Evolutionary conservation across 139 green algal genomes (phyloP).

Genomic region (Coelastrella sp.): DNA sequence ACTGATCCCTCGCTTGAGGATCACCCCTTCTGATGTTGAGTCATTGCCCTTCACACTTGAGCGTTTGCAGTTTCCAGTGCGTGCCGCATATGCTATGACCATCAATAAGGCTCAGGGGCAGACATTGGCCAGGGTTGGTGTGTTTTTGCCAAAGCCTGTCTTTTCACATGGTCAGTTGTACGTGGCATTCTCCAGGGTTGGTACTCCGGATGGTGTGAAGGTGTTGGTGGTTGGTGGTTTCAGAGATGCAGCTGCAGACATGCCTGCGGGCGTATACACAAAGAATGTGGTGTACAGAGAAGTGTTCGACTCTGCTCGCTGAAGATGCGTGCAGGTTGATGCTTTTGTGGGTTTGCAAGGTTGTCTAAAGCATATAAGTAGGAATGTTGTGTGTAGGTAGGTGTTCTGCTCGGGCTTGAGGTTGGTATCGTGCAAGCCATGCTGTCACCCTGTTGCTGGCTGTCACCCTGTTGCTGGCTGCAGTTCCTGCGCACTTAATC

Average conservation of each 20-base stretch:
- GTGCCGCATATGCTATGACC: conserved; percentile 60
- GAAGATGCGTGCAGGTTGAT: too few relatives aligned
- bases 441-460: too few relatives aligned
- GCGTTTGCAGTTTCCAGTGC: conserved; percentile 54
- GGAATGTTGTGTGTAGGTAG: too few relatives aligned
- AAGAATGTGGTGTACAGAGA: background rate
- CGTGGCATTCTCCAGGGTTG: background rate
- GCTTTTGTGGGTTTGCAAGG: too few relatives aligned
- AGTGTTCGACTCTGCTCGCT: too few relatives aligned
- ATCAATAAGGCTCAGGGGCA: conserved; percentile 67
- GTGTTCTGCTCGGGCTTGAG: too few relatives aligned
- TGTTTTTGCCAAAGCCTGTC: conserved; percentile 44
- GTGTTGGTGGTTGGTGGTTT: background rate
- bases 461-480: too few relatives aligned
- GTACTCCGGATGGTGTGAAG: background rate
- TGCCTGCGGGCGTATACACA: background rate
- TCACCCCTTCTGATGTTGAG: conserved; percentile 1
- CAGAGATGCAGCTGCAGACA: background rate
- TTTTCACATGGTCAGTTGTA: conserved; percentile 4
- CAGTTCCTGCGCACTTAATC: too few relatives aligned
- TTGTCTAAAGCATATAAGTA: too few relatives aligned
- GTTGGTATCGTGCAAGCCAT: too few relatives aligned
- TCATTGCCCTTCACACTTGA: conserved; percentile 41
- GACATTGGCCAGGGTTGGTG: conserved; percentile 52
- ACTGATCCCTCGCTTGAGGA: conserved; percentile 44